Evolutionary conservation across 192 early-diverging fungal species (phyloP), one percentile per base, ranked within the genome.

Genomic region (Backusella macrospora): DNA sequence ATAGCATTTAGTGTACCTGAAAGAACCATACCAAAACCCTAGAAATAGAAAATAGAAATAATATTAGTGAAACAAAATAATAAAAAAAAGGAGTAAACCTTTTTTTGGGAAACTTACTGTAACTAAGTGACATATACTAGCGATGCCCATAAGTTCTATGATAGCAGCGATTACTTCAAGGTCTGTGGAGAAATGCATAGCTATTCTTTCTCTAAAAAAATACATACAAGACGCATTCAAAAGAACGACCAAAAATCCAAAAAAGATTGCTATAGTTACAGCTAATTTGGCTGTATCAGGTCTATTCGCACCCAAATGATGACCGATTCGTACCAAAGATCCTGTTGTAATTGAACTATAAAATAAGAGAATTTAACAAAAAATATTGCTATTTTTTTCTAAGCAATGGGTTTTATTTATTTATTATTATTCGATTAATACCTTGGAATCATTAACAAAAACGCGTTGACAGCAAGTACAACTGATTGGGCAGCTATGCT

Each of bases 401-500:
- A 34, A 34, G 2, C 2, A 34, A 34, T 34, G 29, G 2, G 2
- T 16, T n/a, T 49, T 70, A 23, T 69, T 12, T 71, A 6, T 16
- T 29, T 39, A 38, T 21, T 34, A n/a, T 23, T 8, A 0, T 23
- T 44, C 14, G n/a, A n/a, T 4, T 10, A 13, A n/a, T 78, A 78
- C 76, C n/a, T 34, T 18, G 76, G 76, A 42, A 78, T 73, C 76
- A 78, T 78, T 44, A 78, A 42, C n/a, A 78, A 48, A 63, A 78
- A 68, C 12, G 37, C 37, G 38, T 72, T 72, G 6, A 73, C 65
- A 21, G 72, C 40, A 21, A 72, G 34, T 15, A 73, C 65, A 38
- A 78, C 62, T 16, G 76, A 78, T 73, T 78, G 76, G 5, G 72
- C 76, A 39, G 76, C 76, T 6, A 78, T 37, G 26, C 65, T 73